Evolutionary conservation across 2,329 filamentous ascomycete species (phyloP), one percentile per base, ranked within the genome.

Genomic region (Xylogone sp.): DNA sequence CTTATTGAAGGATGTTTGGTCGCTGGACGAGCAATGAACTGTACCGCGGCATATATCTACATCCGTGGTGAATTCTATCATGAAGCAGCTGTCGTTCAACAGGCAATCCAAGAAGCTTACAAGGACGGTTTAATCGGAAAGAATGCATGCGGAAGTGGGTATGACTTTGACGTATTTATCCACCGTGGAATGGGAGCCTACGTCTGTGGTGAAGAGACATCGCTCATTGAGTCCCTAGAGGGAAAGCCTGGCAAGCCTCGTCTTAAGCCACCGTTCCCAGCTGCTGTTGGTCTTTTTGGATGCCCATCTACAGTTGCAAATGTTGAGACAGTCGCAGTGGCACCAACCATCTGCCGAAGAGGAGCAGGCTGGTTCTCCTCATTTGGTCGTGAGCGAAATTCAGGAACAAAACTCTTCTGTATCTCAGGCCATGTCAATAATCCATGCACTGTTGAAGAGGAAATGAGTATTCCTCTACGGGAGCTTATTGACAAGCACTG

Each of bases 381-480:
- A 48, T 97, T 99, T 68, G 94, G 94, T 49, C 91, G 94, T 62
- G 93, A 97, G 77, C 87, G 94, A 60, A 99, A 99, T 76, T 82
- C 90, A 64, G 94, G 94, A 65, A 99, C 94, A 59, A 99, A 99
- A 80, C 87, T 99, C 42, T 99, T 88, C 79, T 97, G 92, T 72
- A 97, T 99, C 69, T 97, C 93, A 50, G 94, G 94, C 22, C 90
- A 97, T 71, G 94, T 99, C 76, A 99, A 99, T 82, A 95, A 97
- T 78, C 94, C 94, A 50, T 90, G 84, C 71, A 97, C 94, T 1
- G 94, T 99, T 55, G 94, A 99, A 73, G 94, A 99, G 76, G 94
- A 99, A 76, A 99, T 99, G 94, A 96, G 90, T 48, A 99, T 99
- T 62, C 88, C 94, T 43, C 83, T 99, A 54, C 87, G 89, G 43